phyloP scores from a whole-genome alignment of 768 basidiomycete species.

The Lactarius evosmus region DNA sequence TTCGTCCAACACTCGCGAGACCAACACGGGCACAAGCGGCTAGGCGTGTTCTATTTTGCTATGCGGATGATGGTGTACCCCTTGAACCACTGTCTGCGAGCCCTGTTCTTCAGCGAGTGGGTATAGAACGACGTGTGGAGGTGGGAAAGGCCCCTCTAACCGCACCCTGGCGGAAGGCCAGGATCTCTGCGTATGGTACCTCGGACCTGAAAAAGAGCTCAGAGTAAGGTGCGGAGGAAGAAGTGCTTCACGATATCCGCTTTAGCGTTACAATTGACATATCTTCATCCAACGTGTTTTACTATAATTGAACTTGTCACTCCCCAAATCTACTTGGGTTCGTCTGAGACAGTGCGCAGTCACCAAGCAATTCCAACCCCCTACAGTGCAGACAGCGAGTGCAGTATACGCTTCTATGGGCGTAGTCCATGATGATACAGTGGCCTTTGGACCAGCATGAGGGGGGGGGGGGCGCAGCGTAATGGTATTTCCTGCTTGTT shows the following conservation, averaged over 20 bases:
- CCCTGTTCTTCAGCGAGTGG: slow-evolving; percentile 33
- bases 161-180: slow-evolving; percentile 33
- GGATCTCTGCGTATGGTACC: slow-evolving; percentile 35
- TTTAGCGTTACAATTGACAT: slow-evolving; percentile 34
- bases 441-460: too few relatives aligned
- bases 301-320: not conserved
- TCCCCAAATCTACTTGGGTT: not conserved
- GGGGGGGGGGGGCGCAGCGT: too few relatives aligned
- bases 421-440: too few relatives aligned
- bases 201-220: slow-evolving; percentile 32
- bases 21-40: slow-evolving; percentile 35
- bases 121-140: slow-evolving; percentile 30
- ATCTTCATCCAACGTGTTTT: not conserved
- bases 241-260: slow-evolving; percentile 32
- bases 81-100: slow-evolving; percentile 32
- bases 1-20: slow-evolving; percentile 37
- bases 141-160: slow-evolving; percentile 32
- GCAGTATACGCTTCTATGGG: not conserved
- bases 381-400: not conserved
- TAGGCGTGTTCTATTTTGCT: slow-evolving; percentile 37
- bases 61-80: slow-evolving; percentile 34
- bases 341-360: not conserved
- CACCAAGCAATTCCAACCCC: not conserved
- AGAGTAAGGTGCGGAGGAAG: slow-evolving; percentile 34
- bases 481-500: too few relatives aligned